Percentiles rank a stretch among this genome's conserved stretches.
Evolutionary conservation across 257 asterid species (phyloP).

Genomic region (Ocimum tenuiflorum): DNA sequence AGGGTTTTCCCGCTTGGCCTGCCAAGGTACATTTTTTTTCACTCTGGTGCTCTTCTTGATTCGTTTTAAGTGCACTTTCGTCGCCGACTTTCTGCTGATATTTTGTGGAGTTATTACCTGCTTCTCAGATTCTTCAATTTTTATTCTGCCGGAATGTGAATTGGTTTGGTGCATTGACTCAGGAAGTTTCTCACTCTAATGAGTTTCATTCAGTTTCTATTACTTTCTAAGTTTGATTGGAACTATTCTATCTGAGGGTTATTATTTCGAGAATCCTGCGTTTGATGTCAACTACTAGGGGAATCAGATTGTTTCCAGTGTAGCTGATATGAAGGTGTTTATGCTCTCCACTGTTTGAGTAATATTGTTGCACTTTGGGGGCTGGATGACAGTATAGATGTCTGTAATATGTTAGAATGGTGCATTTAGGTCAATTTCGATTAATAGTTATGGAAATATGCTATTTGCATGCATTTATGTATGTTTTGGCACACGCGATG

Average conservation of each 20-base stretch:
- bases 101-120: not conserved
- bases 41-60: not conserved
- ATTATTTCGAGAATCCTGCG: slow-evolving; percentile 4
- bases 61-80: not conserved
- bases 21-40: slow-evolving; percentile 59
- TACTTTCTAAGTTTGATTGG: slow-evolving; percentile 20
- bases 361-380: slow-evolving; percentile 2
- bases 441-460: not conserved
- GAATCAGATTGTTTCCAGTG: slow-evolving; percentile 5
- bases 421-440: not conserved
- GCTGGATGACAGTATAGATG: not conserved
- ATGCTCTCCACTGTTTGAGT: not conserved
- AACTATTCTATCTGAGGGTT: slow-evolving; percentile 6
- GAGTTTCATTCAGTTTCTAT: slow-evolving; percentile 16
- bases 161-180: not conserved
- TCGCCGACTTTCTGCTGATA: not conserved
- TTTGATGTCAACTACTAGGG: not conserved
- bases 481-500: not conserved
- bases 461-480: not conserved
- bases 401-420: slow-evolving; percentile 5
- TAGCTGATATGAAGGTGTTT: not conserved
- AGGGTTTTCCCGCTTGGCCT: slow-evolving; percentile 93
- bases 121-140: not conserved
- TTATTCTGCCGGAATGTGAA: not conserved
- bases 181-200: not conserved